A percentile compares a stretch with the other conserved stretches of the same genome.
These are phyloP conservation scores for Furcasterigmium furcatum DNA, from an alignment of 2,329 filamentous ascomycete species.

Conservation along the genomic window DNA sequence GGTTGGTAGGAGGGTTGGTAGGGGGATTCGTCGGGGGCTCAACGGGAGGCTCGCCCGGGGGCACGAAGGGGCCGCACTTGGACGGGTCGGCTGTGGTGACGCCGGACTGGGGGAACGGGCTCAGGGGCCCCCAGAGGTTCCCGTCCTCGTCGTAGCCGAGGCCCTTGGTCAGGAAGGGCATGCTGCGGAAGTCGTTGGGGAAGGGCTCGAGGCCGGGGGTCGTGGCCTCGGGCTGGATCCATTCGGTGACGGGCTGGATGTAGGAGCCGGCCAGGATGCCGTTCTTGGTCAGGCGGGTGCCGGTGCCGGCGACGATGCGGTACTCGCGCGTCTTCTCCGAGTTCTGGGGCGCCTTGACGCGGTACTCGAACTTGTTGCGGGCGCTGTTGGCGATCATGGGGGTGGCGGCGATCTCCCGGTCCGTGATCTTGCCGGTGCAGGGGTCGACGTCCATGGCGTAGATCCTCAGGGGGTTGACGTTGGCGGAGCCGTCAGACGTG, in stretches of 20 bases:
- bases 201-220: conserved; percentile 27
- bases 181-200: conserved; percentile 28
- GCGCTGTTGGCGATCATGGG: conserved; percentile 20
- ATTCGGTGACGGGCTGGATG: conserved; percentile 34
- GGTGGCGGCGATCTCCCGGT: conserved; percentile 28
- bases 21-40: neutral
- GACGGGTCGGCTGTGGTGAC: conserved; percentile 9
- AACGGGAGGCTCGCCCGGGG: neutral
- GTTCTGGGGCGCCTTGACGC: conserved; percentile 20
- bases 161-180: conserved; percentile 24
- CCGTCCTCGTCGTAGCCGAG: conserved; percentile 21
- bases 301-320: conserved; percentile 26
- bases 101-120: conserved; percentile 23
- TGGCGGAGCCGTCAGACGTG: conserved; percentile 24
- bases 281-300: conserved; percentile 28
- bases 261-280: conserved; percentile 36
- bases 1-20: neutral
- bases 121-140: conserved; percentile 30
- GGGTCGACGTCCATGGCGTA: conserved; percentile 36
- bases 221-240: conserved; percentile 37
- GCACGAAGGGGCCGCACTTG: conserved; percentile 7
- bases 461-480: conserved; percentile 26
- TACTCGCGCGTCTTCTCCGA: conserved; percentile 36
- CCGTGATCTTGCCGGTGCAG: conserved; percentile 33
- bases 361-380: conserved; percentile 35